Evolutionary conservation across 768 basidiomycete species (phyloP), one percentile per base, ranked within the genome.

Genomic region (Mycena polygramma): DNA sequence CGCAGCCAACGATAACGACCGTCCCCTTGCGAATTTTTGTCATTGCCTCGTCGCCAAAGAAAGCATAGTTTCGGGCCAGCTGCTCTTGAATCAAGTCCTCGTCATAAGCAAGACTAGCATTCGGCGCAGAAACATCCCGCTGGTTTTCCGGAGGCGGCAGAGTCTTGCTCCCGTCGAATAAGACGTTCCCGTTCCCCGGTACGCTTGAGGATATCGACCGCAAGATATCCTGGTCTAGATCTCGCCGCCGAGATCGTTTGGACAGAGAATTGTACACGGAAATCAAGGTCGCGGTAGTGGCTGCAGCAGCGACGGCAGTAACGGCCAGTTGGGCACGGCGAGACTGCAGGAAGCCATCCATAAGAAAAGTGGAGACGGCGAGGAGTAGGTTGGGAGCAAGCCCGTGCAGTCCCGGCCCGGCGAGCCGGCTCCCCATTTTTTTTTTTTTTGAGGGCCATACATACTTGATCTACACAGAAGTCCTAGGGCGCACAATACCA

Each of bases 21-120:
- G 85, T 88, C 15, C 90, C 89, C 11, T 84, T 77, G 61, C 98
- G 86, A 61, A 99, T 86, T 76, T 89, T 91, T 13, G 81, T 79
- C 94, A 98, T 97, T 48, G 89, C 89, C 43, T 95, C 93, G 39
- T 97, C 94, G 0, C 95, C 96, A 62, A 99, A 93, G 81, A 99
- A 98, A 11, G 93, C 91, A 75, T 97, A 98, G 81, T 98, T 98
- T 49, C 98, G 84, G 5, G 97, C 92, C 54, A 99, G 86, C 79
- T 98, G 92, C 77, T 99, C 97, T 59, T 90, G 87, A 64, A 98
- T 88, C 58, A 99, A 86, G 37, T 88, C 89, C 77, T 98, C 96
- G 68, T 93, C 86, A 75, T 92, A 93, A n/a, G 77, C 13, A 51
- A 37, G 68, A 51, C 20, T 57, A 57, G 51, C 52, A 55, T 24